phyloP scores from a whole-genome alignment of 2,329 filamentous ascomycete genomes.

The Ophiostoma perfectum region DNA sequence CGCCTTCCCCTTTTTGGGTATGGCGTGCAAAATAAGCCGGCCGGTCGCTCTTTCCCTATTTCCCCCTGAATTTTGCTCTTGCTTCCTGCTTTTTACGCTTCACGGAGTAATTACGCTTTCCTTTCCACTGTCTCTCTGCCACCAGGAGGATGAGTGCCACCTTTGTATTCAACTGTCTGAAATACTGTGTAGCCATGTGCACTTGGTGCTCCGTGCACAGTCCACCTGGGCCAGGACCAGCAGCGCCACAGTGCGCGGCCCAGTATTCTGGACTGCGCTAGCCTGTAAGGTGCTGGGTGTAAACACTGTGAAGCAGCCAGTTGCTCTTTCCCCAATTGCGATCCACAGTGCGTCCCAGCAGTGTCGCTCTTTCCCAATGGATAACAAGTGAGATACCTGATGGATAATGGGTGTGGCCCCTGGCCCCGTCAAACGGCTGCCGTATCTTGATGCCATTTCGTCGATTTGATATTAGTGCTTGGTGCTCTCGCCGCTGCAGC shows the following conservation, averaged over 20 bases:
- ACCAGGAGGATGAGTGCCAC: too few relatives aligned
- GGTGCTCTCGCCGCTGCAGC: background rate
- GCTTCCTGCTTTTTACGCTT: background rate
- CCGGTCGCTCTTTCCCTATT: conserved; percentile 17
- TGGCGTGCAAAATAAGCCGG: conserved; percentile 23
- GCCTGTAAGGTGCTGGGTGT: background rate
- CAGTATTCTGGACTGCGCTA: conserved; percentile 6
- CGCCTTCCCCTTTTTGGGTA: conserved; percentile 25
- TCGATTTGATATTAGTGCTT: background rate
- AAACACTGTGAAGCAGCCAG: background rate
- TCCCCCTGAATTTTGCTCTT: conserved; percentile 25
- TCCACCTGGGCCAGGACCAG: background rate
- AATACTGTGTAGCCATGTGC: background rate
- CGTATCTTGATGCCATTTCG: background rate
- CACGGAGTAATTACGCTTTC: background rate
- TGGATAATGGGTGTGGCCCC: background rate
- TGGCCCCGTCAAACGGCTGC: conserved; percentile 4
- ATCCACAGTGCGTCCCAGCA: conserved; percentile 17
- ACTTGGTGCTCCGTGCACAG: conserved; percentile 1
- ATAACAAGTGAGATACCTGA: background rate
- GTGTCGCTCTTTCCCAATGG: conserved; percentile 11
- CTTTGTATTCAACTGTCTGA: background rate
- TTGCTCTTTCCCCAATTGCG: conserved; percentile 21
- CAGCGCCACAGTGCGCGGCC: background rate
- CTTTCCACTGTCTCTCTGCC: background rate